Evolutionary conservation across 768 basidiomycete genomes (phyloP), one percentile per base, ranked within the genome.

Genomic region (Suillus sp.): DNA sequence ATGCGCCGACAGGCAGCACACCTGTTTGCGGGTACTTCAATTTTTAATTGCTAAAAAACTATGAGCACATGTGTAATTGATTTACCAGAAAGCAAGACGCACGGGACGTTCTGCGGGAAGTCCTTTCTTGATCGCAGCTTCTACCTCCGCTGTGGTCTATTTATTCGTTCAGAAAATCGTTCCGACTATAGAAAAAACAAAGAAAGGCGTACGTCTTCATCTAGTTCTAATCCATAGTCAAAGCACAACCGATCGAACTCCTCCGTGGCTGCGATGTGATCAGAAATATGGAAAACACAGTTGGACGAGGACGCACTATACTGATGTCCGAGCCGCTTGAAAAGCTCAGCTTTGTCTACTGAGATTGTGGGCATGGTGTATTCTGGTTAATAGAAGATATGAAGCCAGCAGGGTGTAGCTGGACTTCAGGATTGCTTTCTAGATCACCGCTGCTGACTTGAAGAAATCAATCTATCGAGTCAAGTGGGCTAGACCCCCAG

Each of bases 11-110:
- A 45, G 40, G 51, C 69, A 62, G 67, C 74, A 34, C 62, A 86
- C 95, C 95, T 89, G 76, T 99, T 99, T n/a, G 97, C 97, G 51
- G 97, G 96, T 50, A 98, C 85, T 77, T 99, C 97, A 70, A 99
- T 97, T 84, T 99, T 99, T 70, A 99, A 81, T 92, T 97, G 94
- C 89, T 98, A 60, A 8, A 42, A 3, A 60, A 37, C 7, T 13
- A 25, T 71, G 56, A 74, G 64, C 6, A 40, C 25, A 27, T 1
- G 20, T 8, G 10, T 13, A 20, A 35, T 30, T 13, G 32, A n/a
- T 27, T 18, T n/a, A 35, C 22, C 13, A 32, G 35, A 45, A 45
- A 32, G 48, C 59, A 22, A 34, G 50, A 70, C 72, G 60, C 70
- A 94, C 93, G 20, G 93, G 92, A 68, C 91, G 88, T 71, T 92